Base-by-base conservation (phyloP, 2,329 filamentous ascomycete species). In the Lizonia empirigonia region DNA sequence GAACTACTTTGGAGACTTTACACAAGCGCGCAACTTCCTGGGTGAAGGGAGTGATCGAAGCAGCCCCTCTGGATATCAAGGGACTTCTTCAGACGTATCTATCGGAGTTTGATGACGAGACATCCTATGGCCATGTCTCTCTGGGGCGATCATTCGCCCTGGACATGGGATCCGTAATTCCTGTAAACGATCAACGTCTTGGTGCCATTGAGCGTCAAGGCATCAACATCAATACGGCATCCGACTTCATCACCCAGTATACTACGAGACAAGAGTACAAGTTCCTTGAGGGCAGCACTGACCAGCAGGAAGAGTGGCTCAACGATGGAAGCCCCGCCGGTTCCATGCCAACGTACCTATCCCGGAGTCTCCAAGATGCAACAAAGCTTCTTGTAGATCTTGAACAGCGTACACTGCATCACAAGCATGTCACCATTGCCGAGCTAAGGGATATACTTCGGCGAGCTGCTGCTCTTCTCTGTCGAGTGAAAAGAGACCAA, bases 191-290 rank as follows among this genome's bases (percentile, higher is more conserved):
- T 69, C 91, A 95, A 67, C 85, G 91, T 56, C 80, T 99, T 33
- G 86, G 69, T 39, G 92, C 90, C 6, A 85, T 99, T 39, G 90
- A 95, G 60, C 82, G 82, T 56, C 86, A 88, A 15, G 85, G 87
- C 38, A 84, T 85, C 45, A 85, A 85, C 56, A 87, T 97, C 70
- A 96, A 97, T 70, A 91, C 92, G 9, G 91, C 90, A 0, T 97
- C 94, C 2, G 93, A 97, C 70, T 96, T 99, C 64, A 85, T 99
- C 68, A 91, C 94, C 1, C 93, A 99, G 68, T 99, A 99, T 71
- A 97, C 93, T 3, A 95, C 91, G 20, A 88, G 94, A 29, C 95
- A 99, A 70, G 92, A 96, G 68, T 99, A 99, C 72, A 86, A 92
- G 49, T 93, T 93, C 67, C 85, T 91, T 9, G 91, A 96, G 69